Conservation (phyloP, 371 early-diverging fungal genomes). For the Mucor lusitanicus region DNA sequence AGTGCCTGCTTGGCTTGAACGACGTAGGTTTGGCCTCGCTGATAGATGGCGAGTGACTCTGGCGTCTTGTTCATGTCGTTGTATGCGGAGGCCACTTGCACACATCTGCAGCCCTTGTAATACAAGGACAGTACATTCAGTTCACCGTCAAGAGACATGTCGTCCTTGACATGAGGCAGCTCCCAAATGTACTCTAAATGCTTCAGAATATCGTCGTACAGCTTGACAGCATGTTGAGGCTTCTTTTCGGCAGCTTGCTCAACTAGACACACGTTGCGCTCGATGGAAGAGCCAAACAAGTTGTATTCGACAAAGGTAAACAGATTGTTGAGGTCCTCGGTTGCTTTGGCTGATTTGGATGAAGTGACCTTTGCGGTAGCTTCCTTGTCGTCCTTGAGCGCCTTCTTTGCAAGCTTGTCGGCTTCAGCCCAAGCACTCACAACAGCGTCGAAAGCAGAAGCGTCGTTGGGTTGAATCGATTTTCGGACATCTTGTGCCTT, state of each 20-base stretch:
- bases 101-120: constrained; percentile 51
- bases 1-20: constrained; percentile 49
- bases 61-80: constrained; percentile 43
- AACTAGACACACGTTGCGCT: constrained; percentile 56
- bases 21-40: constrained; percentile 59
- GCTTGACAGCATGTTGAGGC: constrained; percentile 66
- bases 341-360: constrained; percentile 67
- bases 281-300: constrained; percentile 51
- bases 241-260: constrained; percentile 17
- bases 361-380: constrained; percentile 73
- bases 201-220: constrained; percentile 69
- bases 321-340: constrained; percentile 57
- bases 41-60: constrained; percentile 67
- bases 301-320: constrained; percentile 63
- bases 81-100: constrained; percentile 59
- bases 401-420: constrained; percentile 59
- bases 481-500: constrained; percentile 39
- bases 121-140: constrained; percentile 53
- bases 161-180: constrained; percentile 53
- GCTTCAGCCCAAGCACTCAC: constrained; percentile 55
- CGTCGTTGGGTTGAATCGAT: constrained; percentile 11
- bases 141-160: constrained; percentile 52
- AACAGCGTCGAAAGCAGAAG: constrained; percentile 17
- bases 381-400: constrained; percentile 65
- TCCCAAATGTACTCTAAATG: constrained; percentile 58